phyloP scores from a whole-genome alignment of 495 filamentous ascomycete genomes.

The Penicillium longicatenatum region DNA sequence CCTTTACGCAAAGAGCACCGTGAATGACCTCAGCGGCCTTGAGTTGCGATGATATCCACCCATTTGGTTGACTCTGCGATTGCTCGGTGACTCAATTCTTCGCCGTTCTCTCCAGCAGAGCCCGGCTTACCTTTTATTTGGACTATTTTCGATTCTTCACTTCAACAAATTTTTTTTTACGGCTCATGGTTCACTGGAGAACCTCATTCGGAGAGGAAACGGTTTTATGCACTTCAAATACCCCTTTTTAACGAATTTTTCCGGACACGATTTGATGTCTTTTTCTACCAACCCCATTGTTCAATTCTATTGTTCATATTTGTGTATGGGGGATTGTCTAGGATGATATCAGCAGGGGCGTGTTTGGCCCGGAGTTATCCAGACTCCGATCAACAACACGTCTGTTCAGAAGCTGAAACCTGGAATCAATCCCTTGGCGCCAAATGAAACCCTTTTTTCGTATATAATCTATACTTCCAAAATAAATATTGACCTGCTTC shows the following conservation, averaged over 20 bases:
- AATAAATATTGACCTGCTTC: background rate
- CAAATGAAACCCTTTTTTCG: background rate
- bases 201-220: slow-evolving; percentile 26
- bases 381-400: background rate
- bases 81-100: slow-evolving; percentile 7
- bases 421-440: background rate
- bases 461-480: background rate
- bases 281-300: slow-evolving; percentile 18
- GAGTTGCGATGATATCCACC: background rate
- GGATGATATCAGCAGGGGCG: background rate
- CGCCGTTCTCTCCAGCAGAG: slow-evolving; percentile 32
- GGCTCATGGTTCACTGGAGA: slow-evolving; percentile 32
- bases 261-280: slow-evolving; percentile 39
- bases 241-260: slow-evolving; percentile 31
- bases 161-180: slow-evolving; percentile 15
- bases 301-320: slow-evolving; percentile 32
- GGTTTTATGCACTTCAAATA: slow-evolving; percentile 39
- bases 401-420: background rate
- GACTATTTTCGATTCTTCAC: slow-evolving; percentile 22
- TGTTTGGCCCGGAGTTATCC: background rate
- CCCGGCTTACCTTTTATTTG: slow-evolving; percentile 24
- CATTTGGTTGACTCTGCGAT: background rate
- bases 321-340: slow-evolving; percentile 1
- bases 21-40: background rate
- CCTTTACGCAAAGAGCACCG: slow-evolving; percentile 1